Evolutionary conservation across 2,329 filamentous ascomycete species (phyloP).

Genomic region (Cercospora janseana): DNA sequence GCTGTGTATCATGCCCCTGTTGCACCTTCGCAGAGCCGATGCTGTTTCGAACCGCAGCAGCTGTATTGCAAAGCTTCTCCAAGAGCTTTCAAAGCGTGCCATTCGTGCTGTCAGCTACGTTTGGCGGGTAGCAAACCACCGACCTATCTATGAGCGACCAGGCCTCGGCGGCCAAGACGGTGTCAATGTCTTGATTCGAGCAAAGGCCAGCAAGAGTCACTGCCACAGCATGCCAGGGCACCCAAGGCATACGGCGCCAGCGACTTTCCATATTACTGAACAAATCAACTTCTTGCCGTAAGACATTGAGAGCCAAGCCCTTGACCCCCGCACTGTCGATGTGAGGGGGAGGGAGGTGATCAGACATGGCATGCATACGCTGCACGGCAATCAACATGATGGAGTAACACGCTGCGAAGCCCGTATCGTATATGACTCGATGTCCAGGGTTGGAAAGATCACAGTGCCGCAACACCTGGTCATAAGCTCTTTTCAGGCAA

Average conservation of each 20-base stretch:
- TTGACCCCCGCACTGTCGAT: slow-evolving; percentile 37
- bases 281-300: slow-evolving; percentile 38
- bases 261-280: slow-evolving; percentile 37
- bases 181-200: slow-evolving; percentile 47
- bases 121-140: slow-evolving; percentile 46
- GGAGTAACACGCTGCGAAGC: slow-evolving; percentile 24
- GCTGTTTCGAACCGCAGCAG: slow-evolving; percentile 35
- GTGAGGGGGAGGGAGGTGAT: slow-evolving; percentile 29
- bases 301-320: slow-evolving; percentile 45
- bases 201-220: slow-evolving; percentile 56
- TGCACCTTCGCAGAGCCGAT: background rate
- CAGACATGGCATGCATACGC: slow-evolving; percentile 34
- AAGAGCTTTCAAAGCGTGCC: slow-evolving; percentile 57
- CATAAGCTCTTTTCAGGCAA: slow-evolving; percentile 25
- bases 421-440: slow-evolving; percentile 25
- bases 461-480: slow-evolving; percentile 31
- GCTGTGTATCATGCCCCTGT: no score
- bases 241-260: slow-evolving; percentile 54
- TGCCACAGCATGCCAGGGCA: slow-evolving; percentile 57
- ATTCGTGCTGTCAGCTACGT: slow-evolving; percentile 51
- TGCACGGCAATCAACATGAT: slow-evolving; percentile 35
- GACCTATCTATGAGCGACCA: slow-evolving; percentile 52
- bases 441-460: slow-evolving; percentile 27
- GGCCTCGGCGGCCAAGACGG: slow-evolving; percentile 49
- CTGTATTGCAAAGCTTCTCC: slow-evolving; percentile 54